phyloP scores from a whole-genome alignment of 2,329 filamentous ascomycete genomes.

The Stylonectria norvegica region DNA sequence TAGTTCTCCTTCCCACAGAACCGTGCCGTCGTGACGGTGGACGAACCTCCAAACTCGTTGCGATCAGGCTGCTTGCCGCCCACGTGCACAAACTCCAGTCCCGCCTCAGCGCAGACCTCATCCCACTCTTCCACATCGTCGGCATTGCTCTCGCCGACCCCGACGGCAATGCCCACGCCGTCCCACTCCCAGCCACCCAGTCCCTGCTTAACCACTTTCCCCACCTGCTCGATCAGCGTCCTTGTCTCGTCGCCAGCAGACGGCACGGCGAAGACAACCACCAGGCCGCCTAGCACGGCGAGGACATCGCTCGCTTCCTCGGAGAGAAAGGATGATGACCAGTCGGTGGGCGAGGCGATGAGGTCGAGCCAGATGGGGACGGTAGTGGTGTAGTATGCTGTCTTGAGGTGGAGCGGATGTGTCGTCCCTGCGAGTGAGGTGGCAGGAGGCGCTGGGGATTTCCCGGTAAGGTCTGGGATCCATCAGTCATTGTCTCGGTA shows the following conservation, averaged over 20 bases:
- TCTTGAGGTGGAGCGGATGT: constrained; percentile 53
- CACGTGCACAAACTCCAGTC: constrained; percentile 62
- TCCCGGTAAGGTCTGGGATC: constrained; percentile 50
- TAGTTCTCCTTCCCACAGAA: constrained; percentile 9
- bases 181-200: constrained; percentile 63
- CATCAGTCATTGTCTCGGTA: constrained; percentile 8
- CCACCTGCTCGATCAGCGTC: constrained; percentile 50
- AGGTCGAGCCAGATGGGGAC: constrained; percentile 68
- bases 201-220: constrained; percentile 52
- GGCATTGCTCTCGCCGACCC: constrained; percentile 42
- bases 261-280: constrained; percentile 39
- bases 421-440: constrained; percentile 56
- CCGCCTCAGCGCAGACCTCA: constrained; percentile 52
- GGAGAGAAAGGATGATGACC: constrained; percentile 57
- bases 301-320: constrained; percentile 62
- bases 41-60: constrained; percentile 59
- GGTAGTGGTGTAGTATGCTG: constrained; percentile 57
- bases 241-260: constrained; percentile 26
- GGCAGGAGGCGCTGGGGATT: constrained; percentile 34
- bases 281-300: constrained; percentile 55
- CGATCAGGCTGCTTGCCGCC: constrained; percentile 35
- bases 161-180: constrained; percentile 58
- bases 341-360: constrained; percentile 48
- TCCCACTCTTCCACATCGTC: constrained; percentile 57
- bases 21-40: not conserved